phyloP scores from a whole-genome alignment of 768 basidiomycete species.

The Suillus subalutaceus region DNA sequence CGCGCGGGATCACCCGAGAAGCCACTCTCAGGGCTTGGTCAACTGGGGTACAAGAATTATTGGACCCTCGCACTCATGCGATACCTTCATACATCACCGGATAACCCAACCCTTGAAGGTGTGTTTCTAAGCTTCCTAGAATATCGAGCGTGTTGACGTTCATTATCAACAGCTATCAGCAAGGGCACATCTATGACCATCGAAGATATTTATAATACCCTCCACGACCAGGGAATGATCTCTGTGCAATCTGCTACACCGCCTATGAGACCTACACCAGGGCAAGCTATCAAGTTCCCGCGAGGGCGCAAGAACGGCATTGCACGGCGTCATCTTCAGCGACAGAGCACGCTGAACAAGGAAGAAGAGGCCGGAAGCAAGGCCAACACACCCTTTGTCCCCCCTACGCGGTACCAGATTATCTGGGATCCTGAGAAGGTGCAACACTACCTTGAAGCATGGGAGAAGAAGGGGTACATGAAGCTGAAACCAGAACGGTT shows the following conservation, averaged over 20 bases:
- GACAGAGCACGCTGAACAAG: slow-evolving; percentile 49
- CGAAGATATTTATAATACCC: slow-evolving; percentile 81
- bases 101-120: slow-evolving; percentile 77
- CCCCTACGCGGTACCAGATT: slow-evolving; percentile 75
- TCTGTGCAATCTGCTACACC: slow-evolving; percentile 49
- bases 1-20: slow-evolving; percentile 93
- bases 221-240: slow-evolving; percentile 79
- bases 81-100: slow-evolving; percentile 65
- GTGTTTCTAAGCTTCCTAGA: slow-evolving; percentile 25
- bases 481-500: slow-evolving; percentile 79
- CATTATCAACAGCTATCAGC: slow-evolving; percentile 67
- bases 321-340: slow-evolving; percentile 65
- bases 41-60: slow-evolving; percentile 92
- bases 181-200: slow-evolving; percentile 85
- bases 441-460: slow-evolving; percentile 61
- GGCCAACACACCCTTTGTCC: slow-evolving; percentile 56
- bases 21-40: slow-evolving; percentile 90
- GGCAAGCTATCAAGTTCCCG: slow-evolving; percentile 75
- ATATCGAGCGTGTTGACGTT: slow-evolving; percentile 24
- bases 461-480: slow-evolving; percentile 81
- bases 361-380: slow-evolving; percentile 36
- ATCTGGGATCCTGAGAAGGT: slow-evolving; percentile 72
- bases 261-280: slow-evolving; percentile 65
- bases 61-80: slow-evolving; percentile 91
- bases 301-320: slow-evolving; percentile 70